Evolutionary conservation across 106 monocot species (phyloP).

Genomic region (Amphibolis antarctica): DNA sequence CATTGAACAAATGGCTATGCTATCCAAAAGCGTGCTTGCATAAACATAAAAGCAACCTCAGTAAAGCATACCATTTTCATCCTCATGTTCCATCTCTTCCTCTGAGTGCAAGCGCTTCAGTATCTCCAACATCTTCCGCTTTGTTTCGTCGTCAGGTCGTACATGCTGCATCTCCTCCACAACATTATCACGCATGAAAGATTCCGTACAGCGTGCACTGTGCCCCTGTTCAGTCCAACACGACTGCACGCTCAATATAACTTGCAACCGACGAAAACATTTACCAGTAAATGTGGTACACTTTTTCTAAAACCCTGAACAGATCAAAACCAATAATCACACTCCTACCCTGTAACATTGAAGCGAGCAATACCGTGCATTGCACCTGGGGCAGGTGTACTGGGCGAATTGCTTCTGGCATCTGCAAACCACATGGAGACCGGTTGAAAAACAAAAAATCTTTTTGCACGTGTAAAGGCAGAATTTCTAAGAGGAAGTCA

Average conservation of each 20-base stretch:
- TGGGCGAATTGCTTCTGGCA: constrained; percentile 92
- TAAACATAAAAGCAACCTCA: background rate
- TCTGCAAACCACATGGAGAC: constrained; percentile 21
- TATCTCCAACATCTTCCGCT: constrained; percentile 76
- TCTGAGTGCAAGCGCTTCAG: constrained; percentile 77
- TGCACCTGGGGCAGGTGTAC: constrained; percentile 96
- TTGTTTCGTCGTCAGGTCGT: constrained; percentile 56
- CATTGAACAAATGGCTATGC: too few relatives aligned
- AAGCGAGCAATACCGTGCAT: constrained; percentile 78
- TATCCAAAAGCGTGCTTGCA: too few relatives aligned
- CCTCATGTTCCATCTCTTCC: constrained; percentile 39
- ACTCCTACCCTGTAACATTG: constrained; percentile 76
- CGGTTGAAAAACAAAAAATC: too few relatives aligned
- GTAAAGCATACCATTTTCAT: constrained; percentile 34
- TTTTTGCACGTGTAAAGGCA: too few relatives aligned
- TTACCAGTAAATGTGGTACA: too few relatives aligned
- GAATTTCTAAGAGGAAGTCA: too few relatives aligned
- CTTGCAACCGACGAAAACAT: background rate
- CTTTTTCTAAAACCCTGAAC: background rate
- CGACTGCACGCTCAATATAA: background rate
- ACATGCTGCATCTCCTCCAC: constrained; percentile 68
- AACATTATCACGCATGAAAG: constrained; percentile 96
- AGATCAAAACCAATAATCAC: background rate
- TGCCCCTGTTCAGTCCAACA: constrained; percentile 35
- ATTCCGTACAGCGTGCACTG: constrained; percentile 74